A percentile compares a stretch with the other conserved stretches of the same genome.
phyloP scores from a whole-genome alignment of 495 filamentous ascomycete species.

The Peziza echinospora region DNA sequence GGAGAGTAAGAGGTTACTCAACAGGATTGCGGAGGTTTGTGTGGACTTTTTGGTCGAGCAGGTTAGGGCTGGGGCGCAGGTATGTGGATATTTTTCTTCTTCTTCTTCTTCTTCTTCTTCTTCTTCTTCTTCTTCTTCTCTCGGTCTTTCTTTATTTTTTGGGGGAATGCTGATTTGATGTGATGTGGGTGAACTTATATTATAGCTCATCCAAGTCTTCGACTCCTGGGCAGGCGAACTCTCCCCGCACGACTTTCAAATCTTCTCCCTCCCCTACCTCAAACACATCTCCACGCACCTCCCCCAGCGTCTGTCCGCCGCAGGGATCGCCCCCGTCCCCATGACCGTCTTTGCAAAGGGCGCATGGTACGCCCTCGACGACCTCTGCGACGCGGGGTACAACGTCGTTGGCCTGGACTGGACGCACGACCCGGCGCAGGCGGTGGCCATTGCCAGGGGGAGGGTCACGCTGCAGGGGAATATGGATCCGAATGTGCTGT shows the following conservation, averaged over 20 bases:
- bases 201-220: constrained; percentile 81
- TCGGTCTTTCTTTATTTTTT: neutral
- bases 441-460: constrained; percentile 50
- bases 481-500: constrained; percentile 81
- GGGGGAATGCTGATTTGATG: neutral
- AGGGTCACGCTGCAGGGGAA: constrained; percentile 79
- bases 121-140: too few relatives aligned
- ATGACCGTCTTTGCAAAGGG: constrained; percentile 99
- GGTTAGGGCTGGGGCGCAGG: constrained; percentile 73
- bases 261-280: constrained; percentile 71
- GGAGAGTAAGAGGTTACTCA: constrained; percentile 55
- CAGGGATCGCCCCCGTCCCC: constrained; percentile 58
- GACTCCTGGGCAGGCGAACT: constrained; percentile 96
- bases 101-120: too few relatives aligned
- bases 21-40: constrained; percentile 80
- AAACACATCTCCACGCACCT: constrained; percentile 59
- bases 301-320: constrained; percentile 44
- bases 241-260: constrained; percentile 56
- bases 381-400: constrained; percentile 70
- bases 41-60: constrained; percentile 85
- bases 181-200: neutral
- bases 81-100: too few relatives aligned
- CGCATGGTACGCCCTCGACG: constrained; percentile 87
- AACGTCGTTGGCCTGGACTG: constrained; percentile 88
- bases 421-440: constrained; percentile 74